Conservation (phyloP, 345 rosid genomes). For the Turritis glabra region DNA sequence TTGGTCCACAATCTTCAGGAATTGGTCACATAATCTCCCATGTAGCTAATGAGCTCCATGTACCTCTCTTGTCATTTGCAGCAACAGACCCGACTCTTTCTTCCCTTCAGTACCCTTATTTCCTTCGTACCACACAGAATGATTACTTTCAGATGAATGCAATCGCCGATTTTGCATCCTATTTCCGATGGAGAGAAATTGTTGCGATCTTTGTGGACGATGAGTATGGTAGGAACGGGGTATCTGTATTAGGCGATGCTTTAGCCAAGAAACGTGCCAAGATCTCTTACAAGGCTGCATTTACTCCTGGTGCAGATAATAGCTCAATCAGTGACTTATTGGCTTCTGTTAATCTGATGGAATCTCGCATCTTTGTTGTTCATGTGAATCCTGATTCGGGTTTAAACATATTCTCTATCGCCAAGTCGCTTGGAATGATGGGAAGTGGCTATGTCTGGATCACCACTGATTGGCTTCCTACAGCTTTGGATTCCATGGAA, state of each 20-base stretch:
- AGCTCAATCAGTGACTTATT: slow-evolving; percentile 55
- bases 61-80: slow-evolving; percentile 67
- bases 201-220: slow-evolving; percentile 84
- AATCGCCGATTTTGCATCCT: slow-evolving; percentile 66
- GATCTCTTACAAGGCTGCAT: slow-evolving; percentile 76
- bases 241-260: slow-evolving; percentile 76
- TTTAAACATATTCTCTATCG: slow-evolving; percentile 59
- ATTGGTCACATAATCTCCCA: slow-evolving; percentile 86
- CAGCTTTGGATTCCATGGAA: slow-evolving; percentile 63
- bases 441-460: slow-evolving; percentile 84
- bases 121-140: slow-evolving; percentile 61
- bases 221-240: slow-evolving; percentile 86
- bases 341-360: slow-evolving; percentile 63
- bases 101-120: slow-evolving; percentile 58
- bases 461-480: slow-evolving; percentile 92
- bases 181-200: slow-evolving; percentile 75
- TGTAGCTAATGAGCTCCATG: slow-evolving; percentile 66
- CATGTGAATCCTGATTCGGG: slow-evolving; percentile 94
- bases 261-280: slow-evolving; percentile 66
- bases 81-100: slow-evolving; percentile 76
- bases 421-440: slow-evolving; percentile 75
- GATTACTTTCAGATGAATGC: slow-evolving; percentile 87
- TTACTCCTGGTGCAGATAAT: slow-evolving; percentile 54
- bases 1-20: slow-evolving; percentile 96
- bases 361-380: slow-evolving; percentile 84